Evolutionary conservation across 352 stramenopile species (phyloP).

Genomic region (Pythium scleroteichum): DNA sequence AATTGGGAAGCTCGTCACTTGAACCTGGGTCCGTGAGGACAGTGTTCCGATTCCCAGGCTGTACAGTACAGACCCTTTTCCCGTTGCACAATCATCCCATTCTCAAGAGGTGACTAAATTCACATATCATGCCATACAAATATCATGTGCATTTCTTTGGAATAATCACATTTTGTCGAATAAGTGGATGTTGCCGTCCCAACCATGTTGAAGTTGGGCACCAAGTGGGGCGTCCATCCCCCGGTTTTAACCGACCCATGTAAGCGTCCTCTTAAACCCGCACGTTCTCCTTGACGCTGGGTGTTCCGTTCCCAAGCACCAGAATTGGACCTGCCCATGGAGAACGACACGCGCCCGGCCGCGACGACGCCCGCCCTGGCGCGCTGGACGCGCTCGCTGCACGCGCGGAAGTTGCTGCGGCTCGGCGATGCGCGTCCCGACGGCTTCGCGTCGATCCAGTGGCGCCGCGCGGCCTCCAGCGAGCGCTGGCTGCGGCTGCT

Average conservation of each 20-base stretch:
- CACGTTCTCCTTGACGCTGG: background rate
- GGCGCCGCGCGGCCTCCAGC: conserved; percentile 1
- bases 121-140: background rate
- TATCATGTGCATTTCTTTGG: background rate
- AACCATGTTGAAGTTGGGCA: conserved; percentile 19
- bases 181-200: background rate
- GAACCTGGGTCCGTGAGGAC: no score
- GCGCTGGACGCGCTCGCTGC: conserved; percentile 15
- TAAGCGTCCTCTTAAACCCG: background rate
- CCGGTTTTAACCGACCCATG: conserved; percentile 10
- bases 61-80: no score
- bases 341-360: background rate
- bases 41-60: no score
- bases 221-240: conserved; percentile 4
- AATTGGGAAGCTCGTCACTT: no score
- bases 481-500: conserved; percentile 20
- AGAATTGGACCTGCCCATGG: conserved; percentile 6
- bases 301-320: conserved; percentile 9
- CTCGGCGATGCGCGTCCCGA: conserved; percentile 14
- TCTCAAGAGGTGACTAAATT: background rate
- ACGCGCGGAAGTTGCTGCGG: conserved; percentile 4
- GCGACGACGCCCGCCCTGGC: conserved; percentile 9
- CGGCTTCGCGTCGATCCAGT: conserved; percentile 21
- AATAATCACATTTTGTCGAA: conserved; percentile 12
- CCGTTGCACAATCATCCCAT: no score